Evolutionary conservation across 2,329 filamentous ascomycete genomes (phyloP), one percentile per base, ranked within the genome.

Genomic region (Magnaporthiopsis incrustans): DNA sequence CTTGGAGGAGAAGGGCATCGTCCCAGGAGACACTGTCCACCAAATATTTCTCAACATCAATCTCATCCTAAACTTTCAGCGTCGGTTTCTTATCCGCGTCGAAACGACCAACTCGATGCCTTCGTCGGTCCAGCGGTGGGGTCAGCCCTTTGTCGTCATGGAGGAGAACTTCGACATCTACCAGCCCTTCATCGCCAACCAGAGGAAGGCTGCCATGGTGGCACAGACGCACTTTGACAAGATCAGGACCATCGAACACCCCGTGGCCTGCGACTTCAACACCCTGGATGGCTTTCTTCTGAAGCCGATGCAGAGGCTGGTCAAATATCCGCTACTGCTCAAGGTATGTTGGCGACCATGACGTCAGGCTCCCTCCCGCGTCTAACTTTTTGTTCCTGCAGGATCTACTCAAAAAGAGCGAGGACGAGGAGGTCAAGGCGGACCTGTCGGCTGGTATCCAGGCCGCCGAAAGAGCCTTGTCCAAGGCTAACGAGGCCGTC

Each of bases 21-120:
- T 98, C 67, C 90, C 91, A 2, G 94, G 95, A 63, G 95, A 99
- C 73, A 86, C 89, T 12, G 89, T 97, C 27, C 93, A 98, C 77
- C 88, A 93, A 72, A 97, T 99, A 67, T 99, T 99, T 77, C 82
- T 98, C 67, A 99, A 99, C 76, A 87, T 98, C 72, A 97, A 98
- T 74, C 87, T 90, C 35, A 90, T 99, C 60, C 83, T 99, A 63
- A 95, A 99, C 75, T 97, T 97, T 73, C 94, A 98, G 73, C 89
- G 96, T 67, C 87, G 93, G 33, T 98, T 99, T 71, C 81, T 99
- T 60, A 98, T 99, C 71, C 89, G 92, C 64, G 91, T 99, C 67
- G 95, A 99, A 78, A 96, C 96, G 33, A 96, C 93, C 53, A 97
- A 98, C 72, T 92, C 91, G 4, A 85, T 92, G 77, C 84, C 91